Conservation (phyloP, 805 yeast genomes). For the Yamadazyma olivae region DNA sequence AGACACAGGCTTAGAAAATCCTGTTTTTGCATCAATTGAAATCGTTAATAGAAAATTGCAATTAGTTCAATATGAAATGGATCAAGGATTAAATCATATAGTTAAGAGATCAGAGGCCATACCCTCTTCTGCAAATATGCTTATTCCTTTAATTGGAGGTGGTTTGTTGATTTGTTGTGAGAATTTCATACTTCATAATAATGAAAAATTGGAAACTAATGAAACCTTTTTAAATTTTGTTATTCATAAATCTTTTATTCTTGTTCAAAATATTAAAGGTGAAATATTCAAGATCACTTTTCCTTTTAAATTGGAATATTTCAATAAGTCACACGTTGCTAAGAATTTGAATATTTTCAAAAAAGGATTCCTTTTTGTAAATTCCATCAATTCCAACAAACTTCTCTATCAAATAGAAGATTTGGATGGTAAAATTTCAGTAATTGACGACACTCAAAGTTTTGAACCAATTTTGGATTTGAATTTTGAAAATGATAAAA, state of each 20-base stretch:
- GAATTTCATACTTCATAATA: slow-evolving; percentile 45
- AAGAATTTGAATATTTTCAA: slow-evolving; percentile 57
- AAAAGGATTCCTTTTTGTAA: slow-evolving; percentile 74
- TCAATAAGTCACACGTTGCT: slow-evolving; percentile 71
- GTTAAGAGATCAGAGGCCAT: slow-evolving; percentile 37
- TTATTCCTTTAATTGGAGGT: slow-evolving; percentile 62
- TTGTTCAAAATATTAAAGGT: slow-evolving; percentile 70
- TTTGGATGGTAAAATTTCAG: slow-evolving; percentile 49
- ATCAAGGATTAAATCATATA: slow-evolving; percentile 80
- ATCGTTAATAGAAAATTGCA: slow-evolving; percentile 30
- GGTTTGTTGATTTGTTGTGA: slow-evolving; percentile 68
- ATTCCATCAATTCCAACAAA: slow-evolving; percentile 61
- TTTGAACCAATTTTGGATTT: slow-evolving; percentile 14
- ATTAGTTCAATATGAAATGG: slow-evolving; percentile 75
- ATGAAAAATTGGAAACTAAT: slow-evolving; percentile 23
- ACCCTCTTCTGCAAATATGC: slow-evolving; percentile 40
- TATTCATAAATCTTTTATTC: slow-evolving; percentile 65
- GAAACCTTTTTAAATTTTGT: slow-evolving; percentile 48
- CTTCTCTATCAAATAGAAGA: slow-evolving; percentile 74
- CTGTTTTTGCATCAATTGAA: slow-evolving; percentile 80
- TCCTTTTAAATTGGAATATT: slow-evolving; percentile 58
- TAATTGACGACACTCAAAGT: slow-evolving; percentile 4
- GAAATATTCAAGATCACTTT: slow-evolving; percentile 65
- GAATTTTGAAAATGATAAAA: slow-evolving; percentile 20
- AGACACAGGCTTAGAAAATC: slow-evolving; percentile 80